Conservation (phyloP, 169 alveolate species). For the Eimeria brunetti region DNA sequence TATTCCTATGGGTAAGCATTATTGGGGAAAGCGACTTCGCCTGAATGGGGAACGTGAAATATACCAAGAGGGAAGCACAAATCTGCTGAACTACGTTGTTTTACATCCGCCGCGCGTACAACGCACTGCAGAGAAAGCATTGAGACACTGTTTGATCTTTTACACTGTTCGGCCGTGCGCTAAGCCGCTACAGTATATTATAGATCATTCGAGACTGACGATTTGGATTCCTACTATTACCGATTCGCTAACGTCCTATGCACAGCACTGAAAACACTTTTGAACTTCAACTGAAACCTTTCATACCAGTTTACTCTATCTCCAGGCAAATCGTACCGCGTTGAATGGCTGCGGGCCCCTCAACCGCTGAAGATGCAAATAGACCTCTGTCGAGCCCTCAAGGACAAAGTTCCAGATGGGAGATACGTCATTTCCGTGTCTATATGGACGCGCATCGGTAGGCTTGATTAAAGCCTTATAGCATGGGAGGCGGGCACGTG, state of each 20-base stretch:
- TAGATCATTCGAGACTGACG: background rate
- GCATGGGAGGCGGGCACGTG: background rate
- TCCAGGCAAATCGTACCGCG: constrained; percentile 74
- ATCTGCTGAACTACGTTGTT: background rate
- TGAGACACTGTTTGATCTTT: background rate
- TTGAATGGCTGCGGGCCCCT: constrained; percentile 78
- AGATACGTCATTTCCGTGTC: constrained; percentile 83
- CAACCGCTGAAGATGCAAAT: constrained; percentile 82
- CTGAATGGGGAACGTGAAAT: background rate
- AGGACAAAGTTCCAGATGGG: constrained; percentile 87
- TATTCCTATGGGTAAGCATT: constrained; percentile 39
- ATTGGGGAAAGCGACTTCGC: background rate
- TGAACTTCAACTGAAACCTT: background rate
- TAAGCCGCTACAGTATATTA: background rate
- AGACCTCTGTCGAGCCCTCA: constrained; percentile 84
- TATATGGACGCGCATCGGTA: constrained; percentile 81
- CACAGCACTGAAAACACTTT: too few relatives aligned
- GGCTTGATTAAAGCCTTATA: background rate
- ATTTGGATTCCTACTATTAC: background rate
- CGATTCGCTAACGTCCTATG: background rate
- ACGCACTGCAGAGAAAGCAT: background rate
- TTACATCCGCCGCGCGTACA: background rate
- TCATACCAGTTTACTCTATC: background rate
- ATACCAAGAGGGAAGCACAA: background rate
- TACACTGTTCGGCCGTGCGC: background rate